Evolutionary conservation across 2,329 filamentous ascomycete genomes (phyloP), one percentile per base, ranked within the genome.

Genomic region (Fusarium illudens): DNA sequence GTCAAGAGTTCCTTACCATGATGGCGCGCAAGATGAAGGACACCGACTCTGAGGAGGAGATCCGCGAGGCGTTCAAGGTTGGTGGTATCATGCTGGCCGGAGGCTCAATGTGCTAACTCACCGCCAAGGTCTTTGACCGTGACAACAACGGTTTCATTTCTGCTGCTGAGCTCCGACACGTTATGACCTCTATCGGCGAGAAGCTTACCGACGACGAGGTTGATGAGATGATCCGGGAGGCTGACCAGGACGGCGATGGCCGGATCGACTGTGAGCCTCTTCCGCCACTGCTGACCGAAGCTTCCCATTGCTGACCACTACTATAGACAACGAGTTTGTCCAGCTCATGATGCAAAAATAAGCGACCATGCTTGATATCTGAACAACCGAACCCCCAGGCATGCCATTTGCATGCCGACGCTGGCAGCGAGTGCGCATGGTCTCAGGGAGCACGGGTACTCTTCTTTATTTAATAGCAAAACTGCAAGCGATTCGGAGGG

Each of bases 271-370:
- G 92, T 95, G 85, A 71, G 90, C 80, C 39, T 17, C 44, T 17
- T 29, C 13, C 17, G n/a, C 48, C 51, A n/a, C 30, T 17, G 25
- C 36, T 37, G 51, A 39, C 19, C 6, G 17, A 17, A 25, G 27
- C 36, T 13, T 30, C 33, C 34, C 46, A 57, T 58, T 33, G 49
- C 71, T 77, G 29, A 76, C 65, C 27, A 36, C 36, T 15, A 20
- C 37, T 15, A 48, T 74, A 95, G 92, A 95, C 84, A 95, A 95
- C 85, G 92, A 96, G 82, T 96, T 96, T 78, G 92, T 96, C 75
- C 92, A 96, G 84, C 90, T 96, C 79, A 96, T 96, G 92, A 95
- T 96, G 92, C 92, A 96, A 87, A 95, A 95, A 86, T 95, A 92
- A 86, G 61, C 60, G 58, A 66, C 59, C 65, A 67, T 60, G 60